These are phyloP conservation scores for Aphanomyces invadans DNA, from an alignment of 352 stramenopile species.

Conservation along the genomic window DNA sequence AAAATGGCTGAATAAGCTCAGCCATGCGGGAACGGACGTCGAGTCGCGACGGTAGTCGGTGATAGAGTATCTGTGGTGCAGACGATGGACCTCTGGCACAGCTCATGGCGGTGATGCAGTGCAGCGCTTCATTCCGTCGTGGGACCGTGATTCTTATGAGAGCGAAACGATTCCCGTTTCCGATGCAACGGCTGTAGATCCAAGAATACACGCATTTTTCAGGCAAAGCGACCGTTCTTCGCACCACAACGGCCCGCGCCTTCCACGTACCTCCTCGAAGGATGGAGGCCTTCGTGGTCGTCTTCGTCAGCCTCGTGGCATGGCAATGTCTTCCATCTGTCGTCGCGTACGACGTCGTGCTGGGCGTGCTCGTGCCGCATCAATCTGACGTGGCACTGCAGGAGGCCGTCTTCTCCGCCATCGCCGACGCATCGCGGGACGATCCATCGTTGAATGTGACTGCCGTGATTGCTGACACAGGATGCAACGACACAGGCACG, in stretches of 20 bases:
- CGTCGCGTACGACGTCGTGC: not conserved
- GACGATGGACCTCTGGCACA: no score
- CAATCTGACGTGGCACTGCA: not conserved
- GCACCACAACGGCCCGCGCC: not conserved
- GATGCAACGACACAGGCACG: not conserved
- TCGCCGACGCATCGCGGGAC: not conserved
- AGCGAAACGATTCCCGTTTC: no score
- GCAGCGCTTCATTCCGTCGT: no score
- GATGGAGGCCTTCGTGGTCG: not conserved
- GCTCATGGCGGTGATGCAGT: no score
- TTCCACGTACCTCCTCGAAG: not conserved
- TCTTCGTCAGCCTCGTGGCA: not conserved
- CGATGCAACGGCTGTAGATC: no score
- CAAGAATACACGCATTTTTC: not conserved
- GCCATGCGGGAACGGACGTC: no score
- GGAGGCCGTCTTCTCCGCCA: not conserved
- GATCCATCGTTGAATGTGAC: not conserved
- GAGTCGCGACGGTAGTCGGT: no score
- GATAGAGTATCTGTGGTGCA: no score
- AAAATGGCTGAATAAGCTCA: no score
- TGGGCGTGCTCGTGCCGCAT: conserved; percentile 16
- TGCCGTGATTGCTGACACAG: not conserved
- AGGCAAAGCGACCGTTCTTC: not conserved
- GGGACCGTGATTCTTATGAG: no score
- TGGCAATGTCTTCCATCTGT: not conserved